Conservation (phyloP, 352 stramenopile genomes). For the Phytophthora crassamura region DNA sequence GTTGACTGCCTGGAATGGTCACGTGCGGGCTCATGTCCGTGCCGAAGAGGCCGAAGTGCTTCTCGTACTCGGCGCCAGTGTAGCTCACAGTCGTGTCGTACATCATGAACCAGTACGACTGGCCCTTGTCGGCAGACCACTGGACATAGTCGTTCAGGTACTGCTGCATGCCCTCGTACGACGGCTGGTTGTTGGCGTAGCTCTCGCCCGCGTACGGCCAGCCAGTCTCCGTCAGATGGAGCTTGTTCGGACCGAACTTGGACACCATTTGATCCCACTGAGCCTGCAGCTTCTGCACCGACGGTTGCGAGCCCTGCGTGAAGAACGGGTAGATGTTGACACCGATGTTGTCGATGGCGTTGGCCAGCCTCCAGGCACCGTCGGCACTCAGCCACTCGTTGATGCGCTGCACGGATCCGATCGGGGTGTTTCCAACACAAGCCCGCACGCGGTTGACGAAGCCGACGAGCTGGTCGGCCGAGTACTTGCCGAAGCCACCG, state of each 20-base stretch:
- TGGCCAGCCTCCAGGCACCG: constrained; percentile 36
- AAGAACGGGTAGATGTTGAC: constrained; percentile 54
- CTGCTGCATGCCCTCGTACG: constrained; percentile 39
- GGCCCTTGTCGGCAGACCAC: constrained; percentile 21
- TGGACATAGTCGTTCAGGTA: constrained; percentile 53
- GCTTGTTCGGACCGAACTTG: constrained; percentile 49
- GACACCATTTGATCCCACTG: constrained; percentile 52
- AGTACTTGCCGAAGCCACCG: constrained; percentile 37
- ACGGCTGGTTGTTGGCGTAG: constrained; percentile 41
- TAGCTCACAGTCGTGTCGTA: constrained; percentile 62
- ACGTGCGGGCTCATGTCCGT: constrained; percentile 48
- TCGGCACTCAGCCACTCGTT: constrained; percentile 52
- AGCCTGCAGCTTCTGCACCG: constrained; percentile 59
- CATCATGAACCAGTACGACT: constrained; percentile 69
- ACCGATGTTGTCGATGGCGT: constrained; percentile 28
- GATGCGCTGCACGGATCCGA: constrained; percentile 65
- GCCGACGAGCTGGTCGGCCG: constrained; percentile 39
- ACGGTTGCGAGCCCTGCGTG: constrained; percentile 34
- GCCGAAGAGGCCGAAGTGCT: constrained; percentile 58
- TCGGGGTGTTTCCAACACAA: constrained; percentile 45
- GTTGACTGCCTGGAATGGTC: constrained; percentile 47
- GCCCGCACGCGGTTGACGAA: constrained; percentile 53
- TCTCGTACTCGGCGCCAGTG: constrained; percentile 53
- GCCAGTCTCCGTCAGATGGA: constrained; percentile 65
- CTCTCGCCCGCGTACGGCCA: constrained; percentile 49